Conservation (phyloP, 495 filamentous ascomycete species). For the Lasiosphaeris hirsuta region DNA sequence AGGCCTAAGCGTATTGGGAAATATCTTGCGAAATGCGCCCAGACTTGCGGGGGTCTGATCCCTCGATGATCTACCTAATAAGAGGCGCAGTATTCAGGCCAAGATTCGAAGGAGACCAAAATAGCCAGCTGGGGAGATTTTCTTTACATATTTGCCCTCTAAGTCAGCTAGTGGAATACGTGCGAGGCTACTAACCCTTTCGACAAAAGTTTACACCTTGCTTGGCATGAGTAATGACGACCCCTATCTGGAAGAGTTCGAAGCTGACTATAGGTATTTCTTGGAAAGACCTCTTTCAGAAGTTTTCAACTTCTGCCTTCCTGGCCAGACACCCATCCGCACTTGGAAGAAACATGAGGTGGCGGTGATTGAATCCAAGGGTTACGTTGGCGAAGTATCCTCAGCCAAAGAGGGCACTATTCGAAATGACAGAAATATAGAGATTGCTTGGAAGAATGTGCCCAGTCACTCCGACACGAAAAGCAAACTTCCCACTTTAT, state of each 20-base stretch:
- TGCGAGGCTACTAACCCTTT: constrained; percentile 27
- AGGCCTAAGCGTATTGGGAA: constrained; percentile 6
- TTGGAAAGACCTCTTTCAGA: not conserved
- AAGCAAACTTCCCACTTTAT: constrained; percentile 17
- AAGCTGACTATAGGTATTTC: not conserved
- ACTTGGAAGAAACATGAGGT: not conserved
- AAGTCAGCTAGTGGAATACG: constrained; percentile 28
- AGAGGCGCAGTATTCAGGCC: constrained; percentile 25
- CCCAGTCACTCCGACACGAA: constrained; percentile 4
- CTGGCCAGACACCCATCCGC: not conserved
- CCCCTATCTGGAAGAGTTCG: constrained; percentile 1
- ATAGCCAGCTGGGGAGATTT: constrained; percentile 10
- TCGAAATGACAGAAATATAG: too few species aligned
- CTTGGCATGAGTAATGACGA: constrained; percentile 18
- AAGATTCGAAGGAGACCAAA: not conserved
- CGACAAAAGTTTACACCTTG: constrained; percentile 38
- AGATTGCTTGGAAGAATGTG: constrained; percentile 22
- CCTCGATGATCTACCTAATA: constrained; percentile 29
- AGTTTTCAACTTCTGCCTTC: not conserved
- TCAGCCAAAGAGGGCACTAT: constrained; percentile 16
- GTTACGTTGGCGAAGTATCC: constrained; percentile 2
- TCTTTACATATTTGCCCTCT: constrained; percentile 27
- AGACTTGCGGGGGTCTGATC: not conserved
- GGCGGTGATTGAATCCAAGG: not conserved
- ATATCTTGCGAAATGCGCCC: not conserved